Evolutionary conservation across 139 green algal genomes (phyloP).

Genomic region (Coccomyxa sp.): DNA sequence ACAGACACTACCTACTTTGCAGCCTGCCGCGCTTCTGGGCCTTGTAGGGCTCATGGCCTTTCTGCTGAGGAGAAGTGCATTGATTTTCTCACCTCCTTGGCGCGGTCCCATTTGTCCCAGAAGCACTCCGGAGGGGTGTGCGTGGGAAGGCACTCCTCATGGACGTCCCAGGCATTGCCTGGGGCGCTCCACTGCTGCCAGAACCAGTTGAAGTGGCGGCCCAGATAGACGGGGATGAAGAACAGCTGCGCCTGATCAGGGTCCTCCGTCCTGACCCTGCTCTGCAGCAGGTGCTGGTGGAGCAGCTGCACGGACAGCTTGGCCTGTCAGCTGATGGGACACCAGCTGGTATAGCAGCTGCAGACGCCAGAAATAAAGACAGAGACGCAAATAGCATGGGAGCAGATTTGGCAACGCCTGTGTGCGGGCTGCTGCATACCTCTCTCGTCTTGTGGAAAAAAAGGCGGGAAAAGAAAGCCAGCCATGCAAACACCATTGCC

Average conservation of each 20-base stretch:
- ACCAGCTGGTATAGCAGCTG: too few species aligned
- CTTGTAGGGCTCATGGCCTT: too few species aligned
- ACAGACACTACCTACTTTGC: too few species aligned
- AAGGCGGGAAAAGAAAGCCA: too few species aligned
- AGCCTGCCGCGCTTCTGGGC: too few species aligned
- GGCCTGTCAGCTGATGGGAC: background rate
- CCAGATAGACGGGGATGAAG: conserved; percentile 1
- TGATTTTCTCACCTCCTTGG: conserved; percentile 1
- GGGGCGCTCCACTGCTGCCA: conserved; percentile 6
- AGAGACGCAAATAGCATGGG: too few species aligned
- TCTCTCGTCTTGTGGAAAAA: background rate
- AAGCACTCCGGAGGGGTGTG: background rate
- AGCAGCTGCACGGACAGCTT: background rate
- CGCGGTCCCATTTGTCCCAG: conserved; percentile 3
- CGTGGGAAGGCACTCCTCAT: background rate
- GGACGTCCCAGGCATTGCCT: background rate
- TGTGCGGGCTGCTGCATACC: background rate
- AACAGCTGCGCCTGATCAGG: background rate
- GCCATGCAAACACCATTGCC: too few species aligned
- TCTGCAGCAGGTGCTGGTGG: background rate
- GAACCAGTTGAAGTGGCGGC: background rate
- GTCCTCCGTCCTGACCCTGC: background rate
- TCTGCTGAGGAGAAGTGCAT: too few species aligned
- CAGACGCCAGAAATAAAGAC: too few species aligned
- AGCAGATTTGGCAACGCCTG: too few species aligned